Evolutionary conservation across 208 protist genomes (phyloP).

Genomic region (Novymonas esmeraldas): DNA sequence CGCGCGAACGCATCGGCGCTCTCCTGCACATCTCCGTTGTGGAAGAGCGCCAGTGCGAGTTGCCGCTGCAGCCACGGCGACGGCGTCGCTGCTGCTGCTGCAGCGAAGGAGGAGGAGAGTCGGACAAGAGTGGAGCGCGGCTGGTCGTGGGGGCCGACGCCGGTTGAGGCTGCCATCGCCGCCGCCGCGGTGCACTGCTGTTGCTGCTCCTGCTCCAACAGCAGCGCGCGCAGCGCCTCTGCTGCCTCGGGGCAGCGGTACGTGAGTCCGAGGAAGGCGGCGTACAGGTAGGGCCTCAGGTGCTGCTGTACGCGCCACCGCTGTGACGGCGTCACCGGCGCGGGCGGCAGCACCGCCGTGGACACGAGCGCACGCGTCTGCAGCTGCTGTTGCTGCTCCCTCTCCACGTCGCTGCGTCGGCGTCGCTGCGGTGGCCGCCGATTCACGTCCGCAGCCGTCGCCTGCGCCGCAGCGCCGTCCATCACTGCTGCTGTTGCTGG

Average conservation of each 20-base stretch:
- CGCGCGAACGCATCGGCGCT: conserved; percentile 53
- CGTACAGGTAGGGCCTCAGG: conserved; percentile 34
- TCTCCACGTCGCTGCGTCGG: neutral
- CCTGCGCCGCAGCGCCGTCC: too few species aligned
- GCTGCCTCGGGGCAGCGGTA: conserved; percentile 45
- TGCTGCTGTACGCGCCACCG: conserved; percentile 21
- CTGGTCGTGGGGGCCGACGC: neutral
- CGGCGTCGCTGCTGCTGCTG: neutral
- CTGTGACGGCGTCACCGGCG: conserved; percentile 17
- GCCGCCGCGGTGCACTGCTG: conserved; percentile 5
- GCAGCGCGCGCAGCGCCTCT: conserved; percentile 9
- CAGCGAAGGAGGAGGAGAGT: too few species aligned
- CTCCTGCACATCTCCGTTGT: conserved; percentile 72
- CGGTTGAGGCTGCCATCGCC: neutral
- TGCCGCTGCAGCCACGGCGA: conserved; percentile 50
- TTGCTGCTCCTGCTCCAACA: conserved; percentile 12
- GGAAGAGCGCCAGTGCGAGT: conserved; percentile 72
- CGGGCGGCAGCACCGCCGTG: neutral
- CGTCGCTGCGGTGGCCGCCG: too few species aligned
- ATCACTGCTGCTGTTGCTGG: conserved; percentile 10
- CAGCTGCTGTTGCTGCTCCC: neutral
- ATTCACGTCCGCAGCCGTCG: too few species aligned
- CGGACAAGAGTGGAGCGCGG: too few species aligned
- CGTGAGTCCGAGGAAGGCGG: conserved; percentile 31
- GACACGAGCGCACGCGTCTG: neutral